Evolutionary conservation across 2,329 filamentous ascomycete species (phyloP).

Genomic region (Aspergillus chevalieri): DNA sequence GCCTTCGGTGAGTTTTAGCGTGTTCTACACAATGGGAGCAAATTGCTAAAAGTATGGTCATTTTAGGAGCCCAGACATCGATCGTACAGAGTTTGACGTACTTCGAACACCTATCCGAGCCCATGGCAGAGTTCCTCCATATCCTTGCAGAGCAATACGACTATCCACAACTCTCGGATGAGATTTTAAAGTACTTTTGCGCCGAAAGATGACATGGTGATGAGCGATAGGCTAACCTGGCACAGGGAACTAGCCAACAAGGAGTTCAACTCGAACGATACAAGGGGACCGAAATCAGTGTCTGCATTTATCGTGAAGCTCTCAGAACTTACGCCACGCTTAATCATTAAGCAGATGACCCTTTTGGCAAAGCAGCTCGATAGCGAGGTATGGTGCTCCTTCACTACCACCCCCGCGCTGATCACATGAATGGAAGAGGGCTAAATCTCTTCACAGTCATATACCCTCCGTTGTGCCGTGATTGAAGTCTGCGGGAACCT

Average conservation of each 20-base stretch:
- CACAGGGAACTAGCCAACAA: slow-evolving; percentile 84
- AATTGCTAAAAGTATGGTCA: neutral
- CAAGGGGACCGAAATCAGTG: slow-evolving; percentile 89
- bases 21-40: neutral
- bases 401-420: neutral
- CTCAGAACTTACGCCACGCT: slow-evolving; percentile 80
- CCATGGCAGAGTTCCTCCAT: slow-evolving; percentile 96
- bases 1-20: slow-evolving; percentile 65
- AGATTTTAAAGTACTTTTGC: slow-evolving; percentile 60
- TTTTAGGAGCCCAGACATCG: slow-evolving; percentile 81
- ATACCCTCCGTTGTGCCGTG: slow-evolving; percentile 84
- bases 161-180: slow-evolving; percentile 88
- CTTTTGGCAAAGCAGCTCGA: slow-evolving; percentile 90
- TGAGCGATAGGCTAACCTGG: slow-evolving; percentile 13
- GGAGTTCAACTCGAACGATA: slow-evolving; percentile 96
- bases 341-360: slow-evolving; percentile 97
- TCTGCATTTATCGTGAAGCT: slow-evolving; percentile 89
- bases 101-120: slow-evolving; percentile 96
- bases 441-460: slow-evolving; percentile 53
- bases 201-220: neutral
- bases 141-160: slow-evolving; percentile 97
- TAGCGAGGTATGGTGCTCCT: slow-evolving; percentile 64
- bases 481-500: slow-evolving; percentile 98
- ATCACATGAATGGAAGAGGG: neutral
- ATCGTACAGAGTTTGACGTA: slow-evolving; percentile 97